phyloP scores from a whole-genome alignment of 139 green algal genomes.

The Edaphochlamys debaryana region DNA sequence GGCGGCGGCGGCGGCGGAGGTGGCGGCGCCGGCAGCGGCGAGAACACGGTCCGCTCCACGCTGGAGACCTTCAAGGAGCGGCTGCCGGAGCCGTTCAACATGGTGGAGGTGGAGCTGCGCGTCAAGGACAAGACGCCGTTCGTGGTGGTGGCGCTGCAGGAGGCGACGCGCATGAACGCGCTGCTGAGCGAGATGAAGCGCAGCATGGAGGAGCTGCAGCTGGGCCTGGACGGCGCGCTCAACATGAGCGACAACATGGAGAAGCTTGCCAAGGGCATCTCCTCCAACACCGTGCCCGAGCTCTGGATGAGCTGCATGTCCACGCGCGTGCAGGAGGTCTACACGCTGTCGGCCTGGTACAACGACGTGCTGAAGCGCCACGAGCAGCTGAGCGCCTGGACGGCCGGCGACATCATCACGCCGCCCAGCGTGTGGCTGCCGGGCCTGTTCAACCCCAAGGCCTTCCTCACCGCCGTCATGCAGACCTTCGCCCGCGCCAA shows the following conservation, averaged over 20 bases:
- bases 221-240: slow-evolving; percentile 86
- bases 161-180: slow-evolving; percentile 82
- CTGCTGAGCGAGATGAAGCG: slow-evolving; percentile 85
- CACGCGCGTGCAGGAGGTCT: slow-evolving; percentile 85
- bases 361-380: slow-evolving; percentile 77
- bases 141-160: slow-evolving; percentile 85
- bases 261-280: slow-evolving; percentile 74
- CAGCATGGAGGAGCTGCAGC: slow-evolving; percentile 86
- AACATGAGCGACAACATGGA: slow-evolving; percentile 93
- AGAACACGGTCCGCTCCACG: slow-evolving; percentile 65
- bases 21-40: slow-evolving; percentile 55
- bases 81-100: slow-evolving; percentile 82
- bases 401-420: slow-evolving; percentile 65
- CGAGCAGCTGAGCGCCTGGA: slow-evolving; percentile 84
- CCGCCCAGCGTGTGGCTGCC: slow-evolving; percentile 81
- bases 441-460: slow-evolving; percentile 91
- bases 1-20: slow-evolving; percentile 69
- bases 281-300: slow-evolving; percentile 75
- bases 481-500: slow-evolving; percentile 87
- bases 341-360: slow-evolving; percentile 77
- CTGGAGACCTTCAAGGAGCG: slow-evolving; percentile 74
- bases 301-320: slow-evolving; percentile 85
- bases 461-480: slow-evolving; percentile 90
- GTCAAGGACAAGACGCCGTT: slow-evolving; percentile 87
- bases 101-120: slow-evolving; percentile 85